Base-by-base conservation (phyloP, 2,329 filamentous ascomycete species). In the Fusarium sp. region DNA sequence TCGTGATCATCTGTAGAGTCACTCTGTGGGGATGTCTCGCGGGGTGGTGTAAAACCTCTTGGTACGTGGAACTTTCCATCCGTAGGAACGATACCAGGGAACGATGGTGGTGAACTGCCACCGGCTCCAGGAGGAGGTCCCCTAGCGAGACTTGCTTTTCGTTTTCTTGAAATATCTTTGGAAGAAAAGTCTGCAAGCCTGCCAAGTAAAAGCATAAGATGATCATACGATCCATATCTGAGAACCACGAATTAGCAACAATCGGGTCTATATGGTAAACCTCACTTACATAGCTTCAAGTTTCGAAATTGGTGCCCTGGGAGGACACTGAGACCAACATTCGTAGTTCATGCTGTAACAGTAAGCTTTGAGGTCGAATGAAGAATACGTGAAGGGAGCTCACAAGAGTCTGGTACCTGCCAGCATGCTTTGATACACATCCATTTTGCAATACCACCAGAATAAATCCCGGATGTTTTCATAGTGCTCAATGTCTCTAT, bases 381-480 rank as follows among this genome's bases (percentile, higher is more conserved):
- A 18, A 36, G 44, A 33, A 38, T 24, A 18, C n/a, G 6, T 6
- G n/a, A 35, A 24, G 18, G 20, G 24, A 31, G 88, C 94, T 88
- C 85, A 98, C 94, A 98, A 92, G 52, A 97, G 85, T 70, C 89
- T 89, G 47, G 96, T 95, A 14, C 94, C 96, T 75, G 95, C 96
- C 31, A 98, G 85, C 69, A 98, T 90, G 80, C 94, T 95, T 81
- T 98, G 96, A 76, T 96, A 97, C 14, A 93, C 90, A 81, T 98
- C 96, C 86, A 98, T 96, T 82, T 98, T 97, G 77, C 90, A 92
- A 80, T 95, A 98, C 93, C 95, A 98, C 95, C 96, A 99, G 80
- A 93, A 97, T 10, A 98, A 84, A 82, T 98, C 96, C 73, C 93
- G 90, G 44, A 96, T 87, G 22, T 93, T 92, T 78, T 96, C 93